phyloP scores from a whole-genome alignment of 345 rosid species.

The Eucalyptus curtisii region DNA sequence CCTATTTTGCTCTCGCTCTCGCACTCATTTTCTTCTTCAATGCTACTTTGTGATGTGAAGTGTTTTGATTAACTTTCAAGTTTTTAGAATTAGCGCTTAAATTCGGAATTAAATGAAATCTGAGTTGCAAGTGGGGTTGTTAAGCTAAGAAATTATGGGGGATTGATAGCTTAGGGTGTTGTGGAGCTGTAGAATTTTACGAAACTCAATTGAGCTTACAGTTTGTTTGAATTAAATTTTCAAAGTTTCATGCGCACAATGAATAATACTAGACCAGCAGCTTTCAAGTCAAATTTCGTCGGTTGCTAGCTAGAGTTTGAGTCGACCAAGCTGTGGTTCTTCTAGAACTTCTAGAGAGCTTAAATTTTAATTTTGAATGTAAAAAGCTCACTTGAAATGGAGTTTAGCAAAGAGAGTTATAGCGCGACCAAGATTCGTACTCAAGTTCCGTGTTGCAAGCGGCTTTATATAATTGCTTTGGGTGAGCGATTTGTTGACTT shows the following conservation, averaged over 20 bases:
- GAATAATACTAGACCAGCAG: rapidly evolving
- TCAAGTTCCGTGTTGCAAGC: rapidly evolving
- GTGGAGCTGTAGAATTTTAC: too few relatives aligned
- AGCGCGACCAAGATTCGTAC: too few relatives aligned
- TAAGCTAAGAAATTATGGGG: too few relatives aligned
- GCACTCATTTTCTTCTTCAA: background rate
- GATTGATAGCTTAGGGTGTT: too few relatives aligned
- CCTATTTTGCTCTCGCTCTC: background rate
- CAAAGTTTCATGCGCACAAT: rapidly evolving
- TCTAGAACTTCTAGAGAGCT: rapidly evolving
- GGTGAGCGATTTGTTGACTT: rapidly evolving
- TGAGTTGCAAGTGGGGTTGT: rapidly evolving
- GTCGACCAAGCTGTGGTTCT: rapidly evolving
- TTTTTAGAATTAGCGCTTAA: rapidly evolving
- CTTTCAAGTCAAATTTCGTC: too few relatives aligned
- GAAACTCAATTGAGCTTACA: rapidly evolving
- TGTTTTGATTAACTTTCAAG: too few relatives aligned
- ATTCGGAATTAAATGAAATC: rapidly evolving
- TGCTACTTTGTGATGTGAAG: background rate
- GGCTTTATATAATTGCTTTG: rapidly evolving
- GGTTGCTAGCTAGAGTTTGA: rapidly evolving
- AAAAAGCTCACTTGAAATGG: too few relatives aligned
- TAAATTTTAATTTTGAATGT: too few relatives aligned
- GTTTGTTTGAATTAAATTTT: rapidly evolving
- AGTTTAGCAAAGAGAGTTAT: rapidly evolving